Evolutionary conservation across 176 grass and related monocot genomes (phyloP).

Genomic region (Carex littledalei): DNA sequence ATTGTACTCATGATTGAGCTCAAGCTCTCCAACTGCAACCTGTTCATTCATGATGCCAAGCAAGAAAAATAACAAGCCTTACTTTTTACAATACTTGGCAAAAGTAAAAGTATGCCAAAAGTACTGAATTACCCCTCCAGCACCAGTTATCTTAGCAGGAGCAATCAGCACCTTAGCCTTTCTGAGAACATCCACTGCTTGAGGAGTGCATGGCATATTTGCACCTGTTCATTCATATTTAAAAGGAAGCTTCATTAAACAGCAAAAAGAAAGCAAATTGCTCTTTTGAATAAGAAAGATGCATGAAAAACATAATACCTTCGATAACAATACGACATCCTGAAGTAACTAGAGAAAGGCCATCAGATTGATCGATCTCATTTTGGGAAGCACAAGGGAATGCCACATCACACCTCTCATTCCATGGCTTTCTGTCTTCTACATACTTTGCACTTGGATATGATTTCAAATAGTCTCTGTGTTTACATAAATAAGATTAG

Average conservation of each 20-base stretch:
- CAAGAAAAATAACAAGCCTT: background rate
- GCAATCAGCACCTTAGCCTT: slow-evolving; percentile 82
- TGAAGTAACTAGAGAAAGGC: slow-evolving; percentile 69
- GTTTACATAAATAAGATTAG: slow-evolving; percentile 37
- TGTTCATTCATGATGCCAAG: slow-evolving; percentile 32
- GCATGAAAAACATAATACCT: slow-evolving; percentile 43
- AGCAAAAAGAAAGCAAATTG: background rate
- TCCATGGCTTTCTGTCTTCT: slow-evolving; percentile 86
- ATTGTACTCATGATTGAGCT: slow-evolving; percentile 83
- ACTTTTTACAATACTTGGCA: background rate
- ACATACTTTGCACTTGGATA: slow-evolving; percentile 78
- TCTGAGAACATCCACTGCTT: slow-evolving; percentile 91
- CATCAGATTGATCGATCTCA: slow-evolving; percentile 82
- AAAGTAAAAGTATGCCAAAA: slow-evolving; percentile 7
- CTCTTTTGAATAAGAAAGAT: slow-evolving; percentile 11
- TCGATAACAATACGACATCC: slow-evolving; percentile 82
- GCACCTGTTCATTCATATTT: slow-evolving; percentile 56
- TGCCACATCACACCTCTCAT: slow-evolving; percentile 76
- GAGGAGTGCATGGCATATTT: slow-evolving; percentile 84
- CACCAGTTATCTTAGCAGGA: slow-evolving; percentile 90
- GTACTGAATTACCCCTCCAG: slow-evolving; percentile 88
- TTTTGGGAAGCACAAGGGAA: slow-evolving; percentile 97
- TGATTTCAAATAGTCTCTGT: slow-evolving; percentile 94
- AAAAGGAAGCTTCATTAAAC: slow-evolving; percentile 16
- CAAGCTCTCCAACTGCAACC: slow-evolving; percentile 92